Conservation (phyloP, 2,329 filamentous ascomycete species). For the Ceratocystis ficicola region DNA sequence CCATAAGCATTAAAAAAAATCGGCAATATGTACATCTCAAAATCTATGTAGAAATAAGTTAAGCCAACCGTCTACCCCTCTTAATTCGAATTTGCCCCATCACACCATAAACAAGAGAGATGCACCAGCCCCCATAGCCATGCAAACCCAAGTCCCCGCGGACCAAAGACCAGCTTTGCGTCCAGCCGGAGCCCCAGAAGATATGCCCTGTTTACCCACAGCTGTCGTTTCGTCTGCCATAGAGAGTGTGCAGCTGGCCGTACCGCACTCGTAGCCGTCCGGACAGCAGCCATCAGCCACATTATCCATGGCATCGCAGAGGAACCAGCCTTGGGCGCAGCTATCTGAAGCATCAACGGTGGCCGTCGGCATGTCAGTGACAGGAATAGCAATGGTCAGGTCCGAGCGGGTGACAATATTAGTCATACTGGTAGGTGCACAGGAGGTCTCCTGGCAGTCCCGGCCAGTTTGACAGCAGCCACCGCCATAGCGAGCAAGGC, state of each 20-base stretch:
- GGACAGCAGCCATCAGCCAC: slow-evolving; percentile 75
- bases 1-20: too few relatives aligned
- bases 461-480: slow-evolving; percentile 79
- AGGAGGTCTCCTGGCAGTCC: slow-evolving; percentile 70
- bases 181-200: slow-evolving; percentile 19
- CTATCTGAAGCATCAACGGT: slow-evolving; percentile 30
- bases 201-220: slow-evolving; percentile 42
- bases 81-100: not conserved
- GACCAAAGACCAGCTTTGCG: not conserved
- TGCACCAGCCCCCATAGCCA: not conserved
- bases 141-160: not conserved
- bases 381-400: slow-evolving; percentile 58
- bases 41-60: not conserved
- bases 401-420: slow-evolving; percentile 53
- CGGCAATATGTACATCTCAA: slow-evolving; percentile 4
- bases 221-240: slow-evolving; percentile 43
- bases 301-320: slow-evolving; percentile 48
- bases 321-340: slow-evolving; percentile 70
- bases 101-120: not conserved
- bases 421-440: slow-evolving; percentile 48
- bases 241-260: slow-evolving; percentile 54
- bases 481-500: slow-evolving; percentile 69
- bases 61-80: too few relatives aligned
- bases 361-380: slow-evolving; percentile 35
- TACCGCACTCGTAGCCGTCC: slow-evolving; percentile 59